Evolutionary conservation across 73 alveolate genomes (phyloP), one percentile per base, ranked within the genome.

Genomic region (Paraurostyla sp.): DNA sequence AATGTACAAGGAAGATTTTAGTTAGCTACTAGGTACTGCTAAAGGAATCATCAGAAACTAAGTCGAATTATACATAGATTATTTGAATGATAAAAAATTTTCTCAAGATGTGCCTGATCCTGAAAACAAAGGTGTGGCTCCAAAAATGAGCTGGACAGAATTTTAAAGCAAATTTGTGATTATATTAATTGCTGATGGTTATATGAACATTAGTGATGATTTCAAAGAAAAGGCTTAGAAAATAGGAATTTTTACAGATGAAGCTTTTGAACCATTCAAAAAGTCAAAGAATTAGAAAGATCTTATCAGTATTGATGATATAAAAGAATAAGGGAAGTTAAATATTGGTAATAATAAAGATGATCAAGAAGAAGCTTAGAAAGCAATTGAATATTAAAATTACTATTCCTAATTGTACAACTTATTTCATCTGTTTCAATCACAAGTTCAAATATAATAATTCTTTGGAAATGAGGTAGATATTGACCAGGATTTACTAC

Each of bases 181-280:
- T 36, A 30, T 69, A n/a, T 25, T 85, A 20, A 85, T 85, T 3
- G 89, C 93, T 0, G 93, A 87, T 52, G 93, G 93, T 11, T 87
- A 87, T 36, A 73, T 32, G 16, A 73, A 73, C 29, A 42, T 87
- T 7, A 73, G 42, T 32, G 46, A 73, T 16, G 87, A 73, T 13
- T 73, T 73, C 27, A 73, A 73, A 36, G 73, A 73, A 16, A 4
- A 73, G 23, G 87, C 87, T 13, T 4, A n/a, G 22, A 30, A 45
- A 45, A 18, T 48, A 45, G 87, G 87, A 18, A 73, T 73, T 7
- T 73, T 73, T 30, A 57, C 25, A 0, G 87, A 73, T 1, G 20
- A 29, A 2, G 87, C 35, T 0, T 16, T 73, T 27, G 30, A 4
- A 7, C 82, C 82, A 15, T 65, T 38, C 41, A 32, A 38, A 2